A percentile compares a stretch with the other conserved stretches of the same genome.
These are phyloP conservation scores for Aspergillus sp. DNA, from an alignment of 2,329 filamentous ascomycete genomes.

Conservation along the genomic window DNA sequence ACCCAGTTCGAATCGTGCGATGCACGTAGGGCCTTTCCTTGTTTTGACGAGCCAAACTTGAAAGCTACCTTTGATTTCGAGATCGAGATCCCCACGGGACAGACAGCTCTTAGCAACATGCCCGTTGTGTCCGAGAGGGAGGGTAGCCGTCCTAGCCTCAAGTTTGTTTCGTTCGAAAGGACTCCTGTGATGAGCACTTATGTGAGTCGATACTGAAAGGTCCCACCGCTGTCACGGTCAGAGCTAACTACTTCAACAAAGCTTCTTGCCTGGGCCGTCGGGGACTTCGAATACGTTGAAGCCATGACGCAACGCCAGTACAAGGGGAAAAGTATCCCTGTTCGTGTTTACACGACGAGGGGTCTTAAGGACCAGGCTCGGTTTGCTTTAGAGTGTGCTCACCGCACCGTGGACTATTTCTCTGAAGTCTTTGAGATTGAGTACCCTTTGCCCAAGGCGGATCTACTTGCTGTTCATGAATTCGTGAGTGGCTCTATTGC, in stretches of 20 bases:
- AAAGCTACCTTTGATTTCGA: slow-evolving; percentile 95
- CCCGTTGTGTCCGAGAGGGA: slow-evolving; percentile 71
- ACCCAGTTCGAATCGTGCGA: slow-evolving; percentile 98
- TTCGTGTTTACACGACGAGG: slow-evolving; percentile 91
- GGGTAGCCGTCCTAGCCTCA: slow-evolving; percentile 65
- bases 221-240: background rate
- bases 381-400: slow-evolving; percentile 86
- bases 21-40: slow-evolving; percentile 91
- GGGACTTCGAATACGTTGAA: slow-evolving; percentile 96
- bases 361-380: slow-evolving; percentile 91
- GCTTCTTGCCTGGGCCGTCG: slow-evolving; percentile 88
- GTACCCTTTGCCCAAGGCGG: slow-evolving; percentile 89
- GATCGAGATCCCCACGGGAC: slow-evolving; percentile 85
- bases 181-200: slow-evolving; percentile 89
- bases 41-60: slow-evolving; percentile 96
- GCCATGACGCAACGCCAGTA: slow-evolving; percentile 86
- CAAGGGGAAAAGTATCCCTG: slow-evolving; percentile 85
- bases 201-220: slow-evolving; percentile 41
- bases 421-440: slow-evolving; percentile 91
- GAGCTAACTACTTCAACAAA: slow-evolving; percentile 54
- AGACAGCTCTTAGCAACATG: slow-evolving; percentile 94
- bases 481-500: slow-evolving; percentile 63
- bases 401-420: slow-evolving; percentile 93
- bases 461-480: slow-evolving; percentile 87
- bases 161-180: slow-evolving; percentile 73